A percentile compares a stretch with the other conserved stretches of the same genome.
These are phyloP conservation scores for Cladosporium sp. DNA, from an alignment of 2,329 filamentous ascomycete genomes.

Conservation along the genomic window DNA sequence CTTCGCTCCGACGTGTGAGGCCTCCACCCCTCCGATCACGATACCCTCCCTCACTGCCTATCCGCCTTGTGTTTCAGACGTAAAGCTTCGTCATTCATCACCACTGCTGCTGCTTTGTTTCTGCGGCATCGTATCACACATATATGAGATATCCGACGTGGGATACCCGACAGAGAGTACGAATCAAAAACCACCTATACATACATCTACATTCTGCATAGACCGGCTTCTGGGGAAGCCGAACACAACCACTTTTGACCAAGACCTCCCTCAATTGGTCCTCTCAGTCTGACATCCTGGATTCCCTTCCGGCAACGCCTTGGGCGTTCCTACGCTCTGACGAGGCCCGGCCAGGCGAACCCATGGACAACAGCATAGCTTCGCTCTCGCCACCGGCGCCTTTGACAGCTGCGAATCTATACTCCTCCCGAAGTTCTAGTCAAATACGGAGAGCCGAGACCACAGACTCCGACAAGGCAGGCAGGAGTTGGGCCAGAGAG, in stretches of 20 bases:
- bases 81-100: not conserved
- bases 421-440: conserved; percentile 19
- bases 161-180: not conserved
- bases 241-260: not conserved
- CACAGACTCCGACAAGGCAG: conserved; percentile 37
- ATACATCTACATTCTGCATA: conserved; percentile 1
- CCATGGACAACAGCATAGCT: conserved; percentile 14
- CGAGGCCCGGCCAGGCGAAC: conserved; percentile 11
- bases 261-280: not conserved
- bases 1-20: not conserved
- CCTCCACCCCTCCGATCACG: not conserved
- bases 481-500: conserved; percentile 39
- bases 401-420: conserved; percentile 10
- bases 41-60: conserved; percentile 3
- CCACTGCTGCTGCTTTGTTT: not conserved
- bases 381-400: conserved; percentile 13
- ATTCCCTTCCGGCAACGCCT: conserved; percentile 30
- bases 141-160: not conserved
- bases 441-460: conserved; percentile 23
- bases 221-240: too few species aligned
- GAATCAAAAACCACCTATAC: not conserved
- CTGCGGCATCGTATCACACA: conserved; percentile 5
- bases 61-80: not conserved
- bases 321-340: conserved; percentile 27
- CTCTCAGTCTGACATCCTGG: conserved; percentile 19